Evolutionary conservation across 1,139 yeast genomes (phyloP).

Genomic region (Blastobotrys persicus): DNA sequence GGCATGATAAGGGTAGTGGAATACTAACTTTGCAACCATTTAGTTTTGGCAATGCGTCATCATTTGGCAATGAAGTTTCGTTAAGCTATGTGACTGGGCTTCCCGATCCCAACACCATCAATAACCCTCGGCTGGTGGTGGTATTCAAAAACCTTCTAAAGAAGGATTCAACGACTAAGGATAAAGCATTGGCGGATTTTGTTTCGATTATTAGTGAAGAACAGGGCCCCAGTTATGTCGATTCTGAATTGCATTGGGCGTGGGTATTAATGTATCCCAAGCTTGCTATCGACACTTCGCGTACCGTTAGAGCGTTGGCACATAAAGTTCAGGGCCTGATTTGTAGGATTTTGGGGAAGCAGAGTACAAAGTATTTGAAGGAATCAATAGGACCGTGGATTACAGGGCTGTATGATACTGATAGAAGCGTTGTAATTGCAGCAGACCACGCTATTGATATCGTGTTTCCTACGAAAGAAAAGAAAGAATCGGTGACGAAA

Average conservation of each 20-base stretch:
- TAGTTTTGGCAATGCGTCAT: slow-evolving; percentile 2
- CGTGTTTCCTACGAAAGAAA: slow-evolving; percentile 60
- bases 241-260: slow-evolving; percentile 52
- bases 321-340: slow-evolving; percentile 64
- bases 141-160: slow-evolving; percentile 73
- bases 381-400: slow-evolving; percentile 73
- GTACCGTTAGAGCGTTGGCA: slow-evolving; percentile 56
- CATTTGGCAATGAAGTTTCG: slow-evolving; percentile 61
- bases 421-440: slow-evolving; percentile 54
- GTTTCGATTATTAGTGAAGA: slow-evolving; percentile 32
- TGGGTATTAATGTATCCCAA: slow-evolving; percentile 87
- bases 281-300: slow-evolving; percentile 66
- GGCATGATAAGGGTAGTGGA: background rate
- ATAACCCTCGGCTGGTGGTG: slow-evolving; percentile 57
- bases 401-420: slow-evolving; percentile 67
- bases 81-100: slow-evolving; percentile 73
- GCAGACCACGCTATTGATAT: slow-evolving; percentile 48
- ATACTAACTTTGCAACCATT: background rate
- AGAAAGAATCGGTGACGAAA: slow-evolving; percentile 59
- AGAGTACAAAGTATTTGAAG: slow-evolving; percentile 60
- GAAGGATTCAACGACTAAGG: slow-evolving; percentile 79
- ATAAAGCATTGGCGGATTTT: slow-evolving; percentile 68
- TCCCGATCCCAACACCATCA: slow-evolving; percentile 65
- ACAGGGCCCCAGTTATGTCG: slow-evolving; percentile 25
- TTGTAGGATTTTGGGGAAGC: slow-evolving; percentile 55